phyloP scores from a whole-genome alignment of 306 rosid genomes.

The Prunus davidiana region DNA sequence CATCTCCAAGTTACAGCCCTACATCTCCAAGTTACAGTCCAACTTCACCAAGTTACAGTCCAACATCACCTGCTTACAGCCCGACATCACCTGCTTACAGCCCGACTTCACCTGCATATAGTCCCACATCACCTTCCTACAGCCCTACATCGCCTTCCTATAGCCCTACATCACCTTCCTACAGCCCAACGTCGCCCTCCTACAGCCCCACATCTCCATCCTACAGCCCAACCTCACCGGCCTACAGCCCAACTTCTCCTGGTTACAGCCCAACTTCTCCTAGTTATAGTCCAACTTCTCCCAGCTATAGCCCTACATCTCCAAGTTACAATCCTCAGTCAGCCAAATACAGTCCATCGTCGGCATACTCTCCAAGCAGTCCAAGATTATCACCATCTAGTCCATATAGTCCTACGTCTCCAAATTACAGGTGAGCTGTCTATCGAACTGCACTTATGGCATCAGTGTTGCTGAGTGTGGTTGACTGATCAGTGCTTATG shows the following conservation, averaged over 20 bases:
- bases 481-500: not conserved
- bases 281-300: conserved; percentile 69
- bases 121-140: conserved; percentile 68
- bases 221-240: conserved; percentile 82
- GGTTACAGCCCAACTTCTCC: conserved; percentile 67
- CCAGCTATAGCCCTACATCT: conserved; percentile 81
- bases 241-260: conserved; percentile 71
- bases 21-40: conserved; percentile 71
- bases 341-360: conserved; percentile 89
- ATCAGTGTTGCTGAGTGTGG: not conserved
- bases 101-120: conserved; percentile 77
- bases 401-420: conserved; percentile 96
- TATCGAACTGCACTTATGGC: conserved; percentile 4
- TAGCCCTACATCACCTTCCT: conserved; percentile 73
- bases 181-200: conserved; percentile 82
- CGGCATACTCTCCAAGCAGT: conserved; percentile 96
- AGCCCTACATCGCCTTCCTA: conserved; percentile 66
- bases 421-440: conserved; percentile 73
- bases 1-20: conserved; percentile 80
- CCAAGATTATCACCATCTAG: conserved; percentile 92
- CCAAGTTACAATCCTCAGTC: conserved; percentile 93
- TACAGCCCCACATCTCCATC: conserved; percentile 84
- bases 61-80: conserved; percentile 74
- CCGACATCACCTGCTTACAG: conserved; percentile 82
- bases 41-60: conserved; percentile 70